A percentile compares a stretch with the other conserved stretches of the same genome.
Conservation (phyloP, 2,329 filamentous ascomycete species). For the Didymella lethalis region DNA sequence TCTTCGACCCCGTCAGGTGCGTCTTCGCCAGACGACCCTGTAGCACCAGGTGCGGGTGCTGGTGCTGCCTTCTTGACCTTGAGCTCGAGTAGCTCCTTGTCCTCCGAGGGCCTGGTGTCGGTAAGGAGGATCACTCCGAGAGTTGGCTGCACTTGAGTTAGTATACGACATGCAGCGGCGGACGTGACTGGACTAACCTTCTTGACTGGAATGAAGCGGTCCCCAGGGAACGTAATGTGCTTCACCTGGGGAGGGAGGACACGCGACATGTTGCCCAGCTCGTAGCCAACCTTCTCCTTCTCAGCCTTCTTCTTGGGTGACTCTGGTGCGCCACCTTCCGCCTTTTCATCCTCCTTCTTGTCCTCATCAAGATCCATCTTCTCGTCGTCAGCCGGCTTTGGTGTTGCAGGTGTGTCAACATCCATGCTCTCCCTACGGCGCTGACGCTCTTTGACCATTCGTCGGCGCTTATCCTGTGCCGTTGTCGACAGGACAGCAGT, state of each 20-base stretch:
- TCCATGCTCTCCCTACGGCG: slow-evolving; percentile 95
- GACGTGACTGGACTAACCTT: slow-evolving; percentile 64
- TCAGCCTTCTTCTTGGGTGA: slow-evolving; percentile 87
- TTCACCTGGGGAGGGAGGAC: slow-evolving; percentile 93
- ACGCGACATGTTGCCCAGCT: slow-evolving; percentile 95
- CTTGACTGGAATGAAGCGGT: slow-evolving; percentile 91
- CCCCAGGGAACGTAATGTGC: slow-evolving; percentile 90
- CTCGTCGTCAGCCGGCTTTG: slow-evolving; percentile 72
- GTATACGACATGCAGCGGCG: not conserved
- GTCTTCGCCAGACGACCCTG: slow-evolving; percentile 47
- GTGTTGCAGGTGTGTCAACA: slow-evolving; percentile 80
- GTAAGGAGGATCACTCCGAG: slow-evolving; percentile 91
- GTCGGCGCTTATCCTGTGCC: slow-evolving; percentile 93
- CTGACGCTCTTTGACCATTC: slow-evolving; percentile 91
- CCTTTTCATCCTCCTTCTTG: slow-evolving; percentile 58
- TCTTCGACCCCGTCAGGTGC: slow-evolving; percentile 56
- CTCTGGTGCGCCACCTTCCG: slow-evolving; percentile 61
- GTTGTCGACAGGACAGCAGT: slow-evolving; percentile 96
- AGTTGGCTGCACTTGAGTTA: slow-evolving; percentile 70
- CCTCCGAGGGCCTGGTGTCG: slow-evolving; percentile 80
- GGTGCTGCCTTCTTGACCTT: slow-evolving; percentile 81
- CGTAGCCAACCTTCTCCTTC: slow-evolving; percentile 96
- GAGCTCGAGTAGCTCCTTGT: slow-evolving; percentile 84
- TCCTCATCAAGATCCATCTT: slow-evolving; percentile 81
- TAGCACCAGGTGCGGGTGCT: slow-evolving; percentile 54